These are phyloP conservation scores for Trypanosoma congolense DNA, from an alignment of 208 protist genomes.

Conservation along the genomic window DNA sequence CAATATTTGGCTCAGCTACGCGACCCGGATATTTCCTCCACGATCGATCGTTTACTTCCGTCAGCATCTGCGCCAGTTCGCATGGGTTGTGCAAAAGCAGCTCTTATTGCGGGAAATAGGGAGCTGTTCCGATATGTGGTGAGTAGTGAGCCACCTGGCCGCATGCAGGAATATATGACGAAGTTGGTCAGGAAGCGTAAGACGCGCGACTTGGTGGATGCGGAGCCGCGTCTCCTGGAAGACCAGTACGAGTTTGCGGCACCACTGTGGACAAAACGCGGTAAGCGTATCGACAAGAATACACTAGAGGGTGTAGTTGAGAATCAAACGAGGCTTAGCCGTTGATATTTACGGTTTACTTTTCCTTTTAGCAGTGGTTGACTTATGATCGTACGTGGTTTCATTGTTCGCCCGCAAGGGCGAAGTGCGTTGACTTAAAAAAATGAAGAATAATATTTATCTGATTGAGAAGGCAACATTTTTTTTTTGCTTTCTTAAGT, in stretches of 20 bases:
- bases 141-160: slow-evolving; percentile 73
- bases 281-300: slow-evolving; percentile 84
- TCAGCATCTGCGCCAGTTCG: slow-evolving; percentile 62
- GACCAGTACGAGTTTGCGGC: slow-evolving; percentile 88
- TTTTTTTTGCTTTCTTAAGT: too few relatives aligned
- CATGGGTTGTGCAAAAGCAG: slow-evolving; percentile 89
- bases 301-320: slow-evolving; percentile 81
- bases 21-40: slow-evolving; percentile 63
- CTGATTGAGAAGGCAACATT: too few relatives aligned
- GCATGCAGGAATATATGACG: slow-evolving; percentile 88
- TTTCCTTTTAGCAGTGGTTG: too few relatives aligned
- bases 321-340: slow-evolving; percentile 18
- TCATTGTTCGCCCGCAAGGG: too few relatives aligned
- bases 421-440: too few relatives aligned
- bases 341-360: too few relatives aligned
- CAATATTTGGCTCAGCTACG: slow-evolving; percentile 83
- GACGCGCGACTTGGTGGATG: slow-evolving; percentile 77
- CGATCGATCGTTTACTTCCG: slow-evolving; percentile 49
- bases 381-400: too few relatives aligned
- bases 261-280: slow-evolving; percentile 84
- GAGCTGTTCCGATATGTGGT: slow-evolving; percentile 83
- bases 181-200: slow-evolving; percentile 84
- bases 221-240: slow-evolving; percentile 77
- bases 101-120: slow-evolving; percentile 79
- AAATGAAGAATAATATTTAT: too few relatives aligned